These are phyloP conservation scores for Colletotrichum agaves DNA, from an alignment of 2,329 filamentous ascomycete species.

Conservation along the genomic window DNA sequence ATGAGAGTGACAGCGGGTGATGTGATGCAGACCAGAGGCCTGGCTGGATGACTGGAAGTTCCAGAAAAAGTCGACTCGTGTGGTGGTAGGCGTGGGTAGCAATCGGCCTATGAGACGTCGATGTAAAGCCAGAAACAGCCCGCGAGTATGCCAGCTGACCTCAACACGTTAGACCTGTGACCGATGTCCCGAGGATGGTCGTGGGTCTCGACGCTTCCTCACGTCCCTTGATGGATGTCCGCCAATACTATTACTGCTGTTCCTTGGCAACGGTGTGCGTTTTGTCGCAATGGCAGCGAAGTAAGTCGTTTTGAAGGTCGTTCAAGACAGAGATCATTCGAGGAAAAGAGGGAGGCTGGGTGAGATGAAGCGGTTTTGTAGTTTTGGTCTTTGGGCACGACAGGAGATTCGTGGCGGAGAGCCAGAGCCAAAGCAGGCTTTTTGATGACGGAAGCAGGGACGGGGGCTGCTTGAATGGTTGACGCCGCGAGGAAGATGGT, in stretches of 20 bases:
- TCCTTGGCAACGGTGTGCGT: not conserved
- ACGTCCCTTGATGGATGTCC: not conserved
- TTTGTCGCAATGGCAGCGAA: constrained; percentile 3
- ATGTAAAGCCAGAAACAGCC: constrained; percentile 11
- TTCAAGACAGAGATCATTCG: not conserved
- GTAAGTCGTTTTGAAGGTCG: constrained; percentile 22
- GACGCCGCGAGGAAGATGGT: constrained; percentile 21
- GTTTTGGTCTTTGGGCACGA: constrained; percentile 19
- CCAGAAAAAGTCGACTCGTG: constrained; percentile 8
- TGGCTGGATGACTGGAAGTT: constrained; percentile 11
- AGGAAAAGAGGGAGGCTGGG: constrained; percentile 13
- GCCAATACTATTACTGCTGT: not conserved
- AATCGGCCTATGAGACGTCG: constrained; percentile 29
- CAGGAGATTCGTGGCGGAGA: constrained; percentile 18
- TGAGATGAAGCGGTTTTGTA: constrained; percentile 32
- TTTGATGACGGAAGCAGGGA: constrained; percentile 21
- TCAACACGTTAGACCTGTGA: constrained; percentile 32
- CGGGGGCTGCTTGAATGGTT: constrained; percentile 14
- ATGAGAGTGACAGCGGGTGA: constrained; percentile 8
- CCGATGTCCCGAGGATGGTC: constrained; percentile 14
- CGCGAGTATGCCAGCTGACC: constrained; percentile 32
- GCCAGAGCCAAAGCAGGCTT: constrained; percentile 34
- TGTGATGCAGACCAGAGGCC: constrained; percentile 22
- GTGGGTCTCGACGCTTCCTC: constrained; percentile 9
- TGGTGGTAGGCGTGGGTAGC: constrained; percentile 30